Base-by-base conservation (phyloP, 176 grass and related monocot genomes). In the Eremochloa ophiuroides region DNA sequence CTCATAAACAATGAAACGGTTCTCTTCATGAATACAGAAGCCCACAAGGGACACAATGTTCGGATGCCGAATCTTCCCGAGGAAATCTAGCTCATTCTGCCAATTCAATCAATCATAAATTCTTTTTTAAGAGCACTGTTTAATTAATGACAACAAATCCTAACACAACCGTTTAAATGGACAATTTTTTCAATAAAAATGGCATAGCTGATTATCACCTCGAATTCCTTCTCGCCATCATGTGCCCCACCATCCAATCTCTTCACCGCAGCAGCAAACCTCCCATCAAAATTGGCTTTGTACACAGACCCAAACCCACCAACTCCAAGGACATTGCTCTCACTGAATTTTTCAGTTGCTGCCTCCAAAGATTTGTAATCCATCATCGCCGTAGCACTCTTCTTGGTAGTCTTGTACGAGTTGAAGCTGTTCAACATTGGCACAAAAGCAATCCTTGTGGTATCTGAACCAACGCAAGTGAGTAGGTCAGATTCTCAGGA, bases 1-100 rank as follows among this genome's bases (percentile, higher is more conserved):
- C 73, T 99, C 96, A 59, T 99, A 99, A 75, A 95, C 82, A 42
- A 95, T 82, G 41, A 99, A 87, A 56, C 85, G 84, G 27, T 51
- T 77, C 33, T 87, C 89, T 46, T 89, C 87, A 69, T 91, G 87
- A 71, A 96, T 78, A 68, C 93, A 99, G 83, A 93, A 99, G 41
- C 97, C 93, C 87, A 93, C 62, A 82, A 93, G 89, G 75, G 93
- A 83, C 53, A 96, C 77, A 73, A 99, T 95, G 73, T 99, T 99
- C 2, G 83, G 89, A 95, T 99, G 93, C 26, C 28, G 87, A 90
- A 99, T 99, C 81, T 80, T 95, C 77, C 85, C 83, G 13, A 99
- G 93, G 37, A 96, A 93, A 85, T 93, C 91, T 62, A 95, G 62
- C 66, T 99, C 97, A 73, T 93, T 96, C 97, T 99, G 85, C 26